phyloP scores from a whole-genome alignment of 2,329 filamentous ascomycete species.

The Monosporascus sp. region DNA sequence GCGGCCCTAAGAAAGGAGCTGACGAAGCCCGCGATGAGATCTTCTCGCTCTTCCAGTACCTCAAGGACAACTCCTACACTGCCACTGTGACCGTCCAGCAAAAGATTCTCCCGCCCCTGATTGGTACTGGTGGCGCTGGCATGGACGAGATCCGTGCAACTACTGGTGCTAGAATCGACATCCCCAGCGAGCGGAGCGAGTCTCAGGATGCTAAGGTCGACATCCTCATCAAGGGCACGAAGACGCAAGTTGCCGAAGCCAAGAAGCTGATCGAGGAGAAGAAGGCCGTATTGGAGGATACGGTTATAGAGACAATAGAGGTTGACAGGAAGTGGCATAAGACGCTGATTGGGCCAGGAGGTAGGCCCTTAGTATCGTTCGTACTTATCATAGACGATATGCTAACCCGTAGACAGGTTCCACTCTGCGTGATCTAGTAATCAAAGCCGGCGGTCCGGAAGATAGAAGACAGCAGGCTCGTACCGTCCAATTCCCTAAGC shows the following conservation, averaged over 20 bases:
- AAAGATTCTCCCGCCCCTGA: conserved; percentile 88
- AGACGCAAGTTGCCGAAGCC: conserved; percentile 82
- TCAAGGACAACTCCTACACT: conserved; percentile 79
- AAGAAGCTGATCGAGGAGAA: conserved; percentile 88
- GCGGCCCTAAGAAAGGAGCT: conserved; percentile 87
- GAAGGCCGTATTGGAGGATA: conserved; percentile 82
- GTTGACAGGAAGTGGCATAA: conserved; percentile 95
- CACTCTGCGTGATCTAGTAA: conserved; percentile 80
- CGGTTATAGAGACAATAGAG: conserved; percentile 76
- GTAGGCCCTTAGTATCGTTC: conserved; percentile 45
- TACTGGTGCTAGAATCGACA: conserved; percentile 86
- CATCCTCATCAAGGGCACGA: conserved; percentile 88
- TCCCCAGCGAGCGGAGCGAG: conserved; percentile 74
- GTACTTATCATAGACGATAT: conserved; percentile 5
- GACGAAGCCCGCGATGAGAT: conserved; percentile 91
- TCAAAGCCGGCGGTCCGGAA: conserved; percentile 82
- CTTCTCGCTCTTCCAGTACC: conserved; percentile 79
- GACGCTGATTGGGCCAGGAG: conserved; percentile 80
- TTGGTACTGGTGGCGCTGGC: conserved; percentile 82
- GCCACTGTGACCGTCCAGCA: conserved; percentile 81
- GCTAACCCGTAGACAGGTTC: conserved; percentile 56
- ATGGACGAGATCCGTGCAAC: conserved; percentile 84
- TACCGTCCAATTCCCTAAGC: conserved; percentile 90
- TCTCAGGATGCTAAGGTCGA: conserved; percentile 67
- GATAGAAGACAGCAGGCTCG: conserved; percentile 79